Evolutionary conservation across 495 filamentous ascomycete genomes (phyloP).

Genomic region (Penicillium subrubescens): DNA sequence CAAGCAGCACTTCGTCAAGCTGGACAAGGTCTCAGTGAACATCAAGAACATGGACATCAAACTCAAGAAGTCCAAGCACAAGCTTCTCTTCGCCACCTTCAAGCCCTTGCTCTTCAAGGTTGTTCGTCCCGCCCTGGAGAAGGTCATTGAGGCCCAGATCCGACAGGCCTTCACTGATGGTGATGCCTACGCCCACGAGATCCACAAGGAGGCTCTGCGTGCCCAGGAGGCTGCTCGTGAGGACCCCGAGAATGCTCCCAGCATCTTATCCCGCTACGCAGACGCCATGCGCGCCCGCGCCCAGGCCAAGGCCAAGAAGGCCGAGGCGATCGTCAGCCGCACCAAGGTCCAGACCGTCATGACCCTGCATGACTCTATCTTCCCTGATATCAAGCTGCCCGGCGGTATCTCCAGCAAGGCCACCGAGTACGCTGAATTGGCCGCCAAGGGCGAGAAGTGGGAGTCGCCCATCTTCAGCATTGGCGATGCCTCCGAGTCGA

Average conservation of each 20-base stretch:
- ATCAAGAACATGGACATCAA: conserved; percentile 88
- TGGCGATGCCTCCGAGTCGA: conserved; percentile 72
- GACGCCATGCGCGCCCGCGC: conserved; percentile 73
- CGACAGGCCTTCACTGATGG: conserved; percentile 71
- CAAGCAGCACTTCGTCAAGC: conserved; percentile 84
- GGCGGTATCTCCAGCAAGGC: conserved; percentile 93
- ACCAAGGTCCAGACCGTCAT: conserved; percentile 77
- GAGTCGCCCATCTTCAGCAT: conserved; percentile 92
- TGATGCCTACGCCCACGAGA: conserved; percentile 69
- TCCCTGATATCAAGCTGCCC: conserved; percentile 83
- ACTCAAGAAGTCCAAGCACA: conserved; percentile 91
- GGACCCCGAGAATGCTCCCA: conserved; percentile 75
- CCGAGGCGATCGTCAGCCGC: conserved; percentile 54
- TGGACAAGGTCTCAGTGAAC: conserved; percentile 83
- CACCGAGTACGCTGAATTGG: conserved; percentile 88
- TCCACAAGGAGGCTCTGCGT: conserved; percentile 81
- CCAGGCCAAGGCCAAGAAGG: conserved; percentile 72
- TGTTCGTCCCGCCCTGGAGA: conserved; percentile 79
- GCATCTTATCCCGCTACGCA: conserved; percentile 85
- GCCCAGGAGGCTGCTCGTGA: conserved; percentile 65
- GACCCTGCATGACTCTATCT: conserved; percentile 87
- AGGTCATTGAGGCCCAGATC: conserved; percentile 86
- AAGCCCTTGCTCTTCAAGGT: conserved; percentile 86
- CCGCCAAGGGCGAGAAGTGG: conserved; percentile 88
- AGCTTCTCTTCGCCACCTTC: conserved; percentile 82